Evolutionary conservation across 2,329 filamentous ascomycete genomes (phyloP), one percentile per base, ranked within the genome.

Genomic region (Ophiostoma pallidulum): DNA sequence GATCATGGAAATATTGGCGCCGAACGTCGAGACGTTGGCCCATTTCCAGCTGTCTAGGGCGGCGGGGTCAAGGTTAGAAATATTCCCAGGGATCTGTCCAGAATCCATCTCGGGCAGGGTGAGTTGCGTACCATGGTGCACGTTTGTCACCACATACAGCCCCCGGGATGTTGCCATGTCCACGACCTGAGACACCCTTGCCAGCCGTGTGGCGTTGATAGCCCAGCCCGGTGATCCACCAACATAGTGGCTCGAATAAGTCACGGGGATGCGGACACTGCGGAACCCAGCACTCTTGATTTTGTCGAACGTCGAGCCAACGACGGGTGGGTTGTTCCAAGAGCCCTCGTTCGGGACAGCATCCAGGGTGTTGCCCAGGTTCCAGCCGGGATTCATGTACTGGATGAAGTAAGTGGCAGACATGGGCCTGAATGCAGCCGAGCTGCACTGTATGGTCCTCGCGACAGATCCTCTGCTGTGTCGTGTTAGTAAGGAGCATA

Each of bases 281-380:
- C 76, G 78, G 63, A 77, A 80, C 0, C 77, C 77, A 1, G 71
- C 66, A 1, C 64, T 61, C 56, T 75, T 73, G 29, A 76, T 65
- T 43, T 71, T 63, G 37, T 73, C 65, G 48, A 81, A 76, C 0
- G 74, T 77, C 1, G 59, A 57, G 3, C 62, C 63, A 6, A 68
- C 62, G 1, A 78, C 74, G 0, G 71, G 67, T 0, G 69, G 64
- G 48, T 80, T 80, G 53, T 75, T 75, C 77, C 76, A 81, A 3
- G 69, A 73, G 5, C 73, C 75, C 57, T 81, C 77, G 41, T 70
- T 64, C 5, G 75, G 70, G 8, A 69, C 60, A 1, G 75, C 74
- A 56, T 80, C 78, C 26, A 80, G 66, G 0, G 75, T 78, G 48
- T 80, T 80, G 9, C 77, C 77, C 8, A 79, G 54, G 53, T 80